phyloP scores from a whole-genome alignment of 1,139 yeast species.

The Magnusiomyces magnusii region DNA sequence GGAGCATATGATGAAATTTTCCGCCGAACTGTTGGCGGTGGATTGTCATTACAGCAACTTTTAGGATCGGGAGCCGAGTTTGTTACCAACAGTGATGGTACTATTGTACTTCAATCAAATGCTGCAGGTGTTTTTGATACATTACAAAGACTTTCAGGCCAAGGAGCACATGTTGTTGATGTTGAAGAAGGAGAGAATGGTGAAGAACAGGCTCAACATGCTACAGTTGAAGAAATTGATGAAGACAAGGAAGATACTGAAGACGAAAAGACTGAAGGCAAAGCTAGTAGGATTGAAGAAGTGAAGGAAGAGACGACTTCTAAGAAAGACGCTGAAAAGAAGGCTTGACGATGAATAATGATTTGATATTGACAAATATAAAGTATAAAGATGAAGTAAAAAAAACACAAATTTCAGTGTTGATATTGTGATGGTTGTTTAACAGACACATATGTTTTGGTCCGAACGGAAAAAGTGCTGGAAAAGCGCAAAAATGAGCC shows the following conservation, averaged over 20 bases:
- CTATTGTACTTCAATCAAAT: constrained; percentile 19
- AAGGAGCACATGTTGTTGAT: not conserved
- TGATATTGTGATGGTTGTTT: no score
- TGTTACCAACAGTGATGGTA: constrained; percentile 14
- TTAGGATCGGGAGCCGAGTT: constrained; percentile 17
- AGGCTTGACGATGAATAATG: not conserved
- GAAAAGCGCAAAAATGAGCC: no score
- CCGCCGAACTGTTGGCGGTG: constrained; percentile 3
- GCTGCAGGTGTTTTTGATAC: constrained; percentile 17
- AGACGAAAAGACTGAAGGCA: not conserved
- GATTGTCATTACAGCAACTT: constrained; percentile 17
- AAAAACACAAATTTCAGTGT: not conserved
- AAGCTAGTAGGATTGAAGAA: not conserved
- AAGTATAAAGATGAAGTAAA: not conserved
- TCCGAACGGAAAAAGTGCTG: no score
- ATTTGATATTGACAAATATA: no score
- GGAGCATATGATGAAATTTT: constrained; percentile 4
- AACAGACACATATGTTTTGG: no score
- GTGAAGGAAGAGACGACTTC: not conserved
- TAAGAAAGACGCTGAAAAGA: not conserved
- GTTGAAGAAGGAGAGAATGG: constrained; percentile 14
- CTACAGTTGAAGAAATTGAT: constrained; percentile 15
- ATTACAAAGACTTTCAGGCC: constrained; percentile 9
- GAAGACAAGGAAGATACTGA: not conserved
- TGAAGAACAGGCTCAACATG: constrained; percentile 13